Evolutionary conservation across 805 yeast genomes (phyloP).

Genomic region (Metschnikowia matae): DNA sequence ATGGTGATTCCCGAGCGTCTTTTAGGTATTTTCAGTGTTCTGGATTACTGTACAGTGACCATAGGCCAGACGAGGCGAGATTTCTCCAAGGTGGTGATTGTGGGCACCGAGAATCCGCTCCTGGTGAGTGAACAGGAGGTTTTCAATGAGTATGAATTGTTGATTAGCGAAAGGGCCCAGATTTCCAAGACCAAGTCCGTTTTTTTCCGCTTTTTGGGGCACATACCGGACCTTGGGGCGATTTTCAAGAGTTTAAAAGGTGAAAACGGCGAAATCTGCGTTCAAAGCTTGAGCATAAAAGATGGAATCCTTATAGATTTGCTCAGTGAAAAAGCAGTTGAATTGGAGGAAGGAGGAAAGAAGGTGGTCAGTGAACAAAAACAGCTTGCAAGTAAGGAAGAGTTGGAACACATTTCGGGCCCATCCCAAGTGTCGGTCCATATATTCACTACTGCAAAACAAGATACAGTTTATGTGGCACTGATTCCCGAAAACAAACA

Average conservation of each 20-base stretch:
- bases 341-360: not conserved
- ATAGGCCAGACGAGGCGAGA: not conserved
- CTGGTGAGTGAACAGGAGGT: not conserved
- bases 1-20: constrained; percentile 2
- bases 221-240: not conserved
- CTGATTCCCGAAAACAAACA: not conserved
- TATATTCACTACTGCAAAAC: not conserved
- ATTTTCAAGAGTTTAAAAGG: not conserved
- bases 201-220: constrained; percentile 1
- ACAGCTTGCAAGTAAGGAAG: not conserved
- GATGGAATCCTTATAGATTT: not conserved
- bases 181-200: not conserved
- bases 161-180: not conserved
- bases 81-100: constrained; percentile 1
- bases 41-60: not conserved
- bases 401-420: not conserved
- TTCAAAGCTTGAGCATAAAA: not conserved
- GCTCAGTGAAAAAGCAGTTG: not conserved
- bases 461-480: not conserved
- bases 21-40: not conserved
- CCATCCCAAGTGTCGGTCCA: not conserved
- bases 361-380: not conserved
- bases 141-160: not conserved
- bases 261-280: not conserved
- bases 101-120: not conserved